A percentile compares a stretch with the other conserved stretches of the same genome.
These are phyloP conservation scores for Cadophora malorum DNA, from an alignment of 2,329 filamentous ascomycete genomes.

Conservation along the genomic window DNA sequence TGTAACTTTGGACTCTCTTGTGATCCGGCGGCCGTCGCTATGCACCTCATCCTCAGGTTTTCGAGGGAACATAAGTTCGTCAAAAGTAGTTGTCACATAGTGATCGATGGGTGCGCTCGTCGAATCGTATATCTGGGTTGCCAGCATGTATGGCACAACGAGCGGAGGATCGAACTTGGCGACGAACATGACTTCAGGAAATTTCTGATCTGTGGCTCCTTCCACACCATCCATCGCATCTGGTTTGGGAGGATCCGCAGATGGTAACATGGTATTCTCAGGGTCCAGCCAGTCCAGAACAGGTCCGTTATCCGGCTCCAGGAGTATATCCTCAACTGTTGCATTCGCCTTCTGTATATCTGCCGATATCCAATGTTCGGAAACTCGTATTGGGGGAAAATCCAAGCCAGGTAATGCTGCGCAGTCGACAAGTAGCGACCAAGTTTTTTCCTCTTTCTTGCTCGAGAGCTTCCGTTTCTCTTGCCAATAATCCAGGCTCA, in stretches of 20 bases:
- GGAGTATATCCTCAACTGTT: slow-evolving; percentile 51
- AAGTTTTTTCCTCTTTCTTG: slow-evolving; percentile 53
- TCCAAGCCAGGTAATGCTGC: slow-evolving; percentile 52
- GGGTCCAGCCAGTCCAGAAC: slow-evolving; percentile 78
- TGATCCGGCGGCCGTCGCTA: slow-evolving; percentile 63
- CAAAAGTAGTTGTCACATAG: slow-evolving; percentile 54
- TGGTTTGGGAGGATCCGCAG: slow-evolving; percentile 52
- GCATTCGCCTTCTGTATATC: slow-evolving; percentile 64
- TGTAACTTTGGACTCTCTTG: slow-evolving; percentile 54
- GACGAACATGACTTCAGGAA: slow-evolving; percentile 76
- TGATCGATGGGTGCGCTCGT: slow-evolving; percentile 65
- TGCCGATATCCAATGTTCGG: slow-evolving; percentile 75
- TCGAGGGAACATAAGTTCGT: slow-evolving; percentile 59
- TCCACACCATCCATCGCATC: slow-evolving; percentile 62
- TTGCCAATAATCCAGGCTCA: slow-evolving; percentile 81
- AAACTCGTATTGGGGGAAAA: slow-evolving; percentile 70
- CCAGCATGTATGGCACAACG: slow-evolving; percentile 69
- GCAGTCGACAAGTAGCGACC: slow-evolving; percentile 73
- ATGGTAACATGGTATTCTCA: slow-evolving; percentile 63
- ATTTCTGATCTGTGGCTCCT: slow-evolving; percentile 54
- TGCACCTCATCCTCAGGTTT: slow-evolving; percentile 55
- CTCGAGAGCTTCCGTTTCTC: slow-evolving; percentile 59
- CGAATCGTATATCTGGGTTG: slow-evolving; percentile 65
- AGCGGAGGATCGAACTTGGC: slow-evolving; percentile 78
- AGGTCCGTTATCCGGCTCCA: slow-evolving; percentile 45